Conservation (phyloP, 2,329 filamentous ascomycete species). For the Diplodia sapinea region DNA sequence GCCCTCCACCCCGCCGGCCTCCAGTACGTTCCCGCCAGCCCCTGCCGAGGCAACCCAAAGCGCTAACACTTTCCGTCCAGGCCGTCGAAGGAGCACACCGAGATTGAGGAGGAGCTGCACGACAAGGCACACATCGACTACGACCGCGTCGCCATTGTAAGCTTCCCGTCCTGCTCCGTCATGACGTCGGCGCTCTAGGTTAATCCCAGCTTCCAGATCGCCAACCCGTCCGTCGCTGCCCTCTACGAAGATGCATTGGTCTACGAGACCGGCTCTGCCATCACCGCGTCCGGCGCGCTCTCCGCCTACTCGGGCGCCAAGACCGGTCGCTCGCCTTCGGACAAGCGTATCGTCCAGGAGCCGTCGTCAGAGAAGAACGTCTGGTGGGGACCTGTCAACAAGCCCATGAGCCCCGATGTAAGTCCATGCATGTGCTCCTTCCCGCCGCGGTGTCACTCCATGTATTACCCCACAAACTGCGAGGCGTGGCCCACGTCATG, state of each 20-base stretch:
- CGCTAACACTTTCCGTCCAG: constrained; percentile 17
- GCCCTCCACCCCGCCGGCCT: constrained; percentile 89
- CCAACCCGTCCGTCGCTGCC: constrained; percentile 92
- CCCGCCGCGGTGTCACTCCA: constrained; percentile 16
- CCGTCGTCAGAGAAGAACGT: constrained; percentile 85
- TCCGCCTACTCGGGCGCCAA: constrained; percentile 98
- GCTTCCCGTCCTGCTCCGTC: constrained; percentile 42
- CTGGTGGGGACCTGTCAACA: constrained; percentile 99
- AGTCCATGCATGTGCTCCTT: constrained; percentile 50
- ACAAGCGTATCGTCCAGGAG: constrained; percentile 98
- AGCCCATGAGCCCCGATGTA: constrained; percentile 97
- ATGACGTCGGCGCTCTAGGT: neutral
- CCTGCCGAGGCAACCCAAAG: constrained; percentile 8
- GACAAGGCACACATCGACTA: constrained; percentile 99
- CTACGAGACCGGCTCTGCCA: constrained; percentile 96
- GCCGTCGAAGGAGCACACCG: constrained; percentile 76
- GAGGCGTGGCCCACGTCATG: constrained; percentile 41
- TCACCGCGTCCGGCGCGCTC: constrained; percentile 92
- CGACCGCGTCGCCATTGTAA: constrained; percentile 94
- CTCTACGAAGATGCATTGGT: constrained; percentile 99
- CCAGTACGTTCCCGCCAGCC: constrained; percentile 65
- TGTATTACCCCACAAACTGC: constrained; percentile 31
- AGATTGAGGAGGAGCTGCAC: constrained; percentile 96
- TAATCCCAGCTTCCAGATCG: constrained; percentile 57
- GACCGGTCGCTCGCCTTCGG: constrained; percentile 93